Base-by-base conservation (phyloP, 2,329 filamentous ascomycete species). In the Exophiala spinifera region DNA sequence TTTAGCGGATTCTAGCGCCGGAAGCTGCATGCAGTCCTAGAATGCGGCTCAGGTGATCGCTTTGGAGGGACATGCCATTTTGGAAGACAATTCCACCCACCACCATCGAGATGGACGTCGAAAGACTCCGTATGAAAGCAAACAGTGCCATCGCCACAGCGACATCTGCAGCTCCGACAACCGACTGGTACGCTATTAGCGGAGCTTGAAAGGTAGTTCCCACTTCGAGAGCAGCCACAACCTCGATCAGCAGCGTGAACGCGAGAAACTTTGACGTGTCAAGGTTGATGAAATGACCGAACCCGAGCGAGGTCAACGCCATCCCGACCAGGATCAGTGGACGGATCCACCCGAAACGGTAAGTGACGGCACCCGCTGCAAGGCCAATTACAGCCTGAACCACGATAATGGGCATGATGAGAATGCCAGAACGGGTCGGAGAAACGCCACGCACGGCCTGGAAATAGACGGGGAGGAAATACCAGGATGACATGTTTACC, bases 401-500 rank as follows among this genome's bases (percentile, higher is more conserved):
- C 1, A 75, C 55, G n/a, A 80, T 81, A 36, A 84, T 79, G 0
- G 86, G 85, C 0, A 89, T 72, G 1, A 87, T 74, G 14, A 86
- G 77, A 0, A 69, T 58, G 59, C 79, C 79, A 69, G 59, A 61
- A 77, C 78, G 0, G 83, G 87, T 10, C 75, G 72, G 20, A 88
- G 71, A 0, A 86, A 80, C 81, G 44, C 77, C 77, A 1, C 84
- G 76, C 0, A 85, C 85, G 1, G 83, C 79, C 66, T 91, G 88
- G 49, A 88, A 84, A 69, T 85, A 90, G 0, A 89, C 75, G 0
- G 88, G 87, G 21, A 90, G 73, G 63, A 87, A 90, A 69, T 88
- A 52, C 21, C 20, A 25, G 19, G 21, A 23, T 20, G 40, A 36
- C 15, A 46, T 37, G 15, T 20, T 23, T 5, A 52, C 40, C 44